Conservation (phyloP, 75 land plant genomes). For the Selaginella tamariscina region DNA sequence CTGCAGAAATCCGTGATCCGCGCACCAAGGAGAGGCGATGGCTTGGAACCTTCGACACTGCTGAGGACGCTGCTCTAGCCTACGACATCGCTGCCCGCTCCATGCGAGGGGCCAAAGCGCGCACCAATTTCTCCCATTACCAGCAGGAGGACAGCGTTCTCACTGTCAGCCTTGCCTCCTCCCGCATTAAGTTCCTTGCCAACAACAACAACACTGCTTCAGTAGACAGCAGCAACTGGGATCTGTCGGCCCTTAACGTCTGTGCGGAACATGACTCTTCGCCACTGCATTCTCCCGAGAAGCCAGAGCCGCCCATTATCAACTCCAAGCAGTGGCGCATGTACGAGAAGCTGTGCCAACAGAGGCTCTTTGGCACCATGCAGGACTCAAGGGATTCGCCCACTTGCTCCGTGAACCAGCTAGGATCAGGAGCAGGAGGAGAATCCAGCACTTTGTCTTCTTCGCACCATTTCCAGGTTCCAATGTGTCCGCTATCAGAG, state of each 20-base stretch:
- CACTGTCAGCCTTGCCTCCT: not conserved
- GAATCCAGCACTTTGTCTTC: not conserved
- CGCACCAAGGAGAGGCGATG: slow-evolving; percentile 1
- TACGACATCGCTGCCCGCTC: not conserved
- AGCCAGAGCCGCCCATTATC: not conserved
- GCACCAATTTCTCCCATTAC: not conserved
- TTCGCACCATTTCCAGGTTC: not conserved
- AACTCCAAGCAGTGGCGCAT: not conserved
- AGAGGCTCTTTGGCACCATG: not conserved
- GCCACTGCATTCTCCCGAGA: not conserved
- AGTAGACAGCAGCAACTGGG: not conserved
- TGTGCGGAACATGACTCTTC: not conserved
- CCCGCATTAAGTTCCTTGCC: not conserved
- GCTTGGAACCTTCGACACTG: not conserved
- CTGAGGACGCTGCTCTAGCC: not conserved
- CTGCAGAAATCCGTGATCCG: not conserved
- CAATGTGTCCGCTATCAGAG: not conserved
- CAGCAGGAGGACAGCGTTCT: not conserved
- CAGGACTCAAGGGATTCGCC: not conserved
- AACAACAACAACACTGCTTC: not conserved
- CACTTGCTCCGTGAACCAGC: not conserved
- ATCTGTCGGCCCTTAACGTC: not conserved
- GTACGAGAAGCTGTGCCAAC: not conserved
- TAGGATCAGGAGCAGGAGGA: not conserved
- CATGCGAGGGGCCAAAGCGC: not conserved